Base-by-base conservation (phyloP, 768 basidiomycete genomes). In the Leucogyrophana mollusca region DNA sequence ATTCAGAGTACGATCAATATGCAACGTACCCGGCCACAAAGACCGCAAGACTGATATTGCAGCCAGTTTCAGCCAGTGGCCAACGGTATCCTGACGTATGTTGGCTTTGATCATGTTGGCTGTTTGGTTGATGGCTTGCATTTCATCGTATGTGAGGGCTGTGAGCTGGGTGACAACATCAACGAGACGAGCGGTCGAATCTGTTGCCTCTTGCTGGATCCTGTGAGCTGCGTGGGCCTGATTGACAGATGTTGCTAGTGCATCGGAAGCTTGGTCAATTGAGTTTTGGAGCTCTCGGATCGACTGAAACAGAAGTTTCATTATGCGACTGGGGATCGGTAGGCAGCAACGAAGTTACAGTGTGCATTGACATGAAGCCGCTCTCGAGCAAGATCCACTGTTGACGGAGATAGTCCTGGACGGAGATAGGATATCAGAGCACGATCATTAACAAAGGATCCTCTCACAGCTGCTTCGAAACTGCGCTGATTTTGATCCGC, bases 121-220 rank as follows among this genome's bases (percentile, higher is more conserved):
- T 17, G 80, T 75, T 16, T 58, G 67, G 39, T 76, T 78, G 44
- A 83, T 73, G 46, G 67, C 70, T 43, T 70, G 64, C 30, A 83
- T 59, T 51, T 79, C 77, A 13, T 53, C 46, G 17, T 67, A 70
- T 2, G 77, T 68, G 9, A 65, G 68, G 24, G 57, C 54, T 1
- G 72, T 68, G 17, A 81, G 58, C 9, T 65, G 59, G 7, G 64
- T 50, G 20, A 82, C 52, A 0, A 65, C 59, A 17, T 62, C 55
- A 9, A 56, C 60, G 8, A 82, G 68, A 9, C 56, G 54, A 13
- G 53, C 43, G 37, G 72, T 71, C 17, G 73, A 68, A 25, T 55
- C 45, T 6, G 66, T 52, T 4, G 70, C 63, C 18, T 71, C 63
- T 22, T 50, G 53, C 45, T 81, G 79, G 24, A 64, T 57, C 4